Base-by-base conservation (phyloP, 1,284 basidiomycete genomes). In the Inonotus hispidus region DNA sequence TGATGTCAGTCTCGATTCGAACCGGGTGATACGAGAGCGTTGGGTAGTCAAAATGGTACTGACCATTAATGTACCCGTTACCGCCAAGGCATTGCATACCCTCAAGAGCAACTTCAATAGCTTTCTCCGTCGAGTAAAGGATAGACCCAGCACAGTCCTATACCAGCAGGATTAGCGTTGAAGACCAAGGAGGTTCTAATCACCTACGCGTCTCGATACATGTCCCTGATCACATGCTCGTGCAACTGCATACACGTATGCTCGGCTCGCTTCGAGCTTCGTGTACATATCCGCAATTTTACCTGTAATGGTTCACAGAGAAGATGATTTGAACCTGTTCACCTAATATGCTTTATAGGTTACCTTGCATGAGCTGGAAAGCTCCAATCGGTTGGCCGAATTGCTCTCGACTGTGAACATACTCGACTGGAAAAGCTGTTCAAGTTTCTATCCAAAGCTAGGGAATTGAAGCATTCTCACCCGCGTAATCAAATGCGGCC, bases 221-320 rank as follows among this genome's bases (percentile, higher is more conserved):
- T 88, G 83, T 1, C 91, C 92, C 29, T 77, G 76, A 73, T 96
- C 94, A 70, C 93, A 95, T 19, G 93, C 93, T 67, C 87, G 79
- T 4, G 91, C 93, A 23, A 98, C 95, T 25, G 93, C 90, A 73
- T 98, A 98, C 50, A 96, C 93, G 72, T 97, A 97, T 32, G 92
- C 82, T 59, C 95, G 80, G 60, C 91, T 90, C 3, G 95, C 92
- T 67, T 87, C 91, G 56, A 98, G 77, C 72, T 91, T 93, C 19
- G 95, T 97, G 72, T 97, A 98, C 95, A 98, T 98, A 73, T 98
- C 95, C 69, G 88, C 89, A 55, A 90, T 85, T 70, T 90, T 90
- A 58, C 79, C 88, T 89, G 43, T 65, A n/a, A n/a, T n/a, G n/a
- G n/a, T n/a, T n/a, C n/a, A n/a, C n/a, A n/a, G n/a, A n/a, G n/a